These are phyloP conservation scores for Diospyros lotus DNA, from an alignment of 148 eudicot genomes.

Conservation along the genomic window DNA sequence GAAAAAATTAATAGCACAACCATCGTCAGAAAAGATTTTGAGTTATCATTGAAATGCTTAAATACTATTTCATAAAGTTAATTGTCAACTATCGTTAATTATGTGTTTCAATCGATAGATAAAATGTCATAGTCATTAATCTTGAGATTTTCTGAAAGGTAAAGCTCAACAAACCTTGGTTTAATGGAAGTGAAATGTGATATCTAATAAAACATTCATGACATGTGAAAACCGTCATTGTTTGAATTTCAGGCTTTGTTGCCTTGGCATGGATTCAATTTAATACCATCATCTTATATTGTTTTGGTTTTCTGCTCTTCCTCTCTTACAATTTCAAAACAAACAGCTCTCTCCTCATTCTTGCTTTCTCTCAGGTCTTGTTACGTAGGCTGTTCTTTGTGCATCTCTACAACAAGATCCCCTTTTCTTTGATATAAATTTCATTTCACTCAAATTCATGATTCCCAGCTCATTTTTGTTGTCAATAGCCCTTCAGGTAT, in stretches of 20 bases:
- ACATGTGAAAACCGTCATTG: not conserved
- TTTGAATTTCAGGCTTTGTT: constrained; percentile 24
- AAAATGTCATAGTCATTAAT: too few relatives aligned
- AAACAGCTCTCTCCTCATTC: not conserved
- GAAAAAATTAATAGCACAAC: too few relatives aligned
- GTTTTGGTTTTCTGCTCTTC: not conserved
- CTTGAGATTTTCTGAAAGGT: too few relatives aligned
- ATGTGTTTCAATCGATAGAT: too few relatives aligned
- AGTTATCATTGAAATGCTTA: too few relatives aligned
- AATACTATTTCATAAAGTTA: too few relatives aligned
- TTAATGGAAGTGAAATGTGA: too few relatives aligned
- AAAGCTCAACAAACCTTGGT: too few relatives aligned
- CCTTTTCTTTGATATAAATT: not conserved
- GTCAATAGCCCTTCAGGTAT: not conserved
- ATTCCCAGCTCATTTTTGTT: not conserved
- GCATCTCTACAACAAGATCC: constrained; percentile 1
- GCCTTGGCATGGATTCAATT: constrained; percentile 17
- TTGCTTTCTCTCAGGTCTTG: not conserved
- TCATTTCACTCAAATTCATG: not conserved
- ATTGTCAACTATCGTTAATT: too few relatives aligned
- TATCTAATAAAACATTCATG: too few relatives aligned
- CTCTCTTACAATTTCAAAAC: constrained; percentile 10
- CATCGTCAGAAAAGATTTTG: too few relatives aligned
- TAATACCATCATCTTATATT: not conserved
- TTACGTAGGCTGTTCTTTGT: not conserved